These are phyloP conservation scores for Quercus suber DNA, from an alignment of 306 rosid genomes.

Conservation along the genomic window DNA sequence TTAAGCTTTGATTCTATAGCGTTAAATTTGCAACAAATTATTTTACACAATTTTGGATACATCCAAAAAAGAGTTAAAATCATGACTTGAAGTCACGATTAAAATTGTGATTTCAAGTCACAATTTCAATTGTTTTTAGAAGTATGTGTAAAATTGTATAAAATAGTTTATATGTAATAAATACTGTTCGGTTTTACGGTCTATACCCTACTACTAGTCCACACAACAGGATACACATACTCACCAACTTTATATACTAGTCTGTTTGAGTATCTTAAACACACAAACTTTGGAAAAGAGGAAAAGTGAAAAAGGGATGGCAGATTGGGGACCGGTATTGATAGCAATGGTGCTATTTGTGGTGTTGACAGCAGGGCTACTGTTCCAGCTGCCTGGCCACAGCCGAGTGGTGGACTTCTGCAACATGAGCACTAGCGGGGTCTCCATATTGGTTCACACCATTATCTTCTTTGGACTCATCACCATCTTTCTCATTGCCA, in stretches of 20 bases:
- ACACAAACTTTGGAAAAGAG: background rate
- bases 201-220: too few relatives aligned
- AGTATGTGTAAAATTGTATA: too few relatives aligned
- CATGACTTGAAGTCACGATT: accelerated
- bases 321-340: constrained; percentile 74
- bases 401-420: constrained; percentile 46
- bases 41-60: too few relatives aligned
- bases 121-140: too few relatives aligned
- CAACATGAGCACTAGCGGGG: constrained; percentile 67
- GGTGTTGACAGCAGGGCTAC: constrained; percentile 60
- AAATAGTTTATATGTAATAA: too few relatives aligned
- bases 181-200: too few relatives aligned
- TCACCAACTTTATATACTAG: too few relatives aligned
- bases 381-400: constrained; percentile 80
- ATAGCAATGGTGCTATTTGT: constrained; percentile 64
- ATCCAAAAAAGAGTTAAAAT: too few relatives aligned
- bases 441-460: constrained; percentile 70
- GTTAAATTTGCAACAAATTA: too few relatives aligned
- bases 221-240: too few relatives aligned
- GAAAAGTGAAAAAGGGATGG: constrained; percentile 32
- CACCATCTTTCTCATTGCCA: constrained; percentile 71
- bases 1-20: too few relatives aligned
- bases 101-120: too few relatives aligned
- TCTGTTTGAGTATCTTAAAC: background rate
- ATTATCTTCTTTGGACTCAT: constrained; percentile 69